These are phyloP conservation scores for Didymella exigua DNA, from an alignment of 2,329 filamentous ascomycete genomes.

Conservation along the genomic window DNA sequence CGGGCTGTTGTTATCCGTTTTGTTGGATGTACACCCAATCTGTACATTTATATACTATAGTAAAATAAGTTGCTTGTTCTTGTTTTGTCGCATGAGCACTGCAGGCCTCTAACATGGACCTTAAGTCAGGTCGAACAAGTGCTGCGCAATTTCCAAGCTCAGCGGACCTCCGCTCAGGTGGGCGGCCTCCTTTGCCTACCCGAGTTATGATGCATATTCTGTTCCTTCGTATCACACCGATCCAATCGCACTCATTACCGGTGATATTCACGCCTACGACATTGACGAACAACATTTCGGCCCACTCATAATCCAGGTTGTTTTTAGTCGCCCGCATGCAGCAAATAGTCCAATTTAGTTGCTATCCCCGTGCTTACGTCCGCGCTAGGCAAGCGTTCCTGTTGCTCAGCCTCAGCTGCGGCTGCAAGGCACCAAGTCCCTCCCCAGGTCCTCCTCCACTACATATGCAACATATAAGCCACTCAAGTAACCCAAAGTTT, in stretches of 20 bases:
- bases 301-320: neutral
- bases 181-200: neutral
- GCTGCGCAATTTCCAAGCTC: no score
- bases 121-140: no score
- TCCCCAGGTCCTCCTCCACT: neutral
- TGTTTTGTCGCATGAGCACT: no score
- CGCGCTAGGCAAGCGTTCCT: slow-evolving; percentile 1
- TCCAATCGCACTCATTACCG: neutral
- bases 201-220: neutral
- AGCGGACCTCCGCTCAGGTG: neutral
- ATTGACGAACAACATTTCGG: neutral
- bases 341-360: slow-evolving; percentile 1
- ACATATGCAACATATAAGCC: neutral
- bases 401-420: slow-evolving; percentile 14
- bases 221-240: neutral
- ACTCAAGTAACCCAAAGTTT: neutral
- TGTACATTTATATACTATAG: neutral
- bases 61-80: no score
- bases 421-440: slow-evolving; percentile 1
- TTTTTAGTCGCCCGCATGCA: slow-evolving; percentile 4
- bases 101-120: no score
- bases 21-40: neutral
- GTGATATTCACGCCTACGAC: neutral
- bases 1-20: neutral
- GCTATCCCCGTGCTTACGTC: slow-evolving; percentile 9